phyloP scores from a whole-genome alignment of 2,329 filamentous ascomycete species.

The Colletotrichum spaethianum region DNA sequence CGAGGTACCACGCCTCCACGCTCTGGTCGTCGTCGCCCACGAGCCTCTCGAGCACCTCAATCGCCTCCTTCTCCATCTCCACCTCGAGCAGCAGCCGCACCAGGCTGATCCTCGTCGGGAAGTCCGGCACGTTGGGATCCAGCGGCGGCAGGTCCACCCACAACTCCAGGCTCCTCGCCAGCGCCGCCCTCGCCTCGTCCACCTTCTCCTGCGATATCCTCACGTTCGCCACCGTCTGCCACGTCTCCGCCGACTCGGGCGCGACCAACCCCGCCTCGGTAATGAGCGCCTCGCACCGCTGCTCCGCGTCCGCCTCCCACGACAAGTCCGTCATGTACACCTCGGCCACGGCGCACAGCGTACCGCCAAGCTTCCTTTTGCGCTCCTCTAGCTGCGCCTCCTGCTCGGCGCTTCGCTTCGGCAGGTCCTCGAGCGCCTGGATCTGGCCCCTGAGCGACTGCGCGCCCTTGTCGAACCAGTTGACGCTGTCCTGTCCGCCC shows the following conservation, averaged over 20 bases:
- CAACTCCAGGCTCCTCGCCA: slow-evolving; percentile 83
- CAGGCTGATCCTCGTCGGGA: slow-evolving; percentile 86
- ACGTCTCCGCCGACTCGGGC: slow-evolving; percentile 86
- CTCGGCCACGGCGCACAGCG: slow-evolving; percentile 94
- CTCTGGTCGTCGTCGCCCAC: slow-evolving; percentile 92
- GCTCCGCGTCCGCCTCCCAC: slow-evolving; percentile 92
- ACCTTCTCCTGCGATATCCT: slow-evolving; percentile 87
- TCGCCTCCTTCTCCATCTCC: slow-evolving; percentile 85
- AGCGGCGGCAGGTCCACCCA: slow-evolving; percentile 86
- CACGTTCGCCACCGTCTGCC: slow-evolving; percentile 95
- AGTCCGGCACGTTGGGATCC: slow-evolving; percentile 84
- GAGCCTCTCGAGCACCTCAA: slow-evolving; percentile 87
- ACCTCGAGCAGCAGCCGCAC: slow-evolving; percentile 91
- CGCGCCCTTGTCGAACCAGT: slow-evolving; percentile 80
- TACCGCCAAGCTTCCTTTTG: slow-evolving; percentile 86
- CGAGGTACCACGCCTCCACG: slow-evolving; percentile 97
- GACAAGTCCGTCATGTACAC: slow-evolving; percentile 99
- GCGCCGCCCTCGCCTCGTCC: slow-evolving; percentile 84
- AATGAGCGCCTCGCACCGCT: slow-evolving; percentile 87
- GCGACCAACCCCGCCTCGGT: slow-evolving; percentile 91
- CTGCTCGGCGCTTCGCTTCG: slow-evolving; percentile 55
- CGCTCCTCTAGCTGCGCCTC: slow-evolving; percentile 72
- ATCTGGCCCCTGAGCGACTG: slow-evolving; percentile 81
- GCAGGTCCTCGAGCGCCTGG: slow-evolving; percentile 68
- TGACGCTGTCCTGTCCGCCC: slow-evolving; percentile 75